Conservation (phyloP, 208 protist genomes). For the Leptomonas pyrrhocoris region DNA sequence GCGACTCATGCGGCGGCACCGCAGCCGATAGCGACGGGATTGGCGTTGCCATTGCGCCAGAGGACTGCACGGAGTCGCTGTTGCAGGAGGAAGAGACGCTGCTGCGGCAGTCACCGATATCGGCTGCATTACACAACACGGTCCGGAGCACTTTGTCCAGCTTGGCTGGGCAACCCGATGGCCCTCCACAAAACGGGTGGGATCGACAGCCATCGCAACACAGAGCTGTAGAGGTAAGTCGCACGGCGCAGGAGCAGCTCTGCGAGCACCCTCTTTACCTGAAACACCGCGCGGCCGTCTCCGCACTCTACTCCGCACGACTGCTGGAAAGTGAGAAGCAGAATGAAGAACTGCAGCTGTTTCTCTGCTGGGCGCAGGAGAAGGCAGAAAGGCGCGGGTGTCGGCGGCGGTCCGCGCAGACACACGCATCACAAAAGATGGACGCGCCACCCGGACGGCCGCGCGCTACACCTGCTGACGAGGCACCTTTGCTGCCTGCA, state of each 20-base stretch:
- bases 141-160: background rate
- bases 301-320: constrained; percentile 10
- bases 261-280: constrained; percentile 14
- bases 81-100: background rate
- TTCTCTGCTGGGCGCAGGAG: constrained; percentile 35
- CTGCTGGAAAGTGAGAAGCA: constrained; percentile 20
- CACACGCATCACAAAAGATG: background rate
- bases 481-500: background rate
- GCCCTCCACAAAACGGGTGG: background rate
- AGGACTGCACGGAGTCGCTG: background rate
- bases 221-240: too few relatives aligned
- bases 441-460: too few relatives aligned
- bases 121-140: background rate
- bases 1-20: background rate
- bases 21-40: background rate
- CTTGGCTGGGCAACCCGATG: background rate
- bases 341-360: constrained; percentile 28
- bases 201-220: background rate
- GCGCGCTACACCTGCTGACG: background rate
- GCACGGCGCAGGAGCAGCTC: background rate
- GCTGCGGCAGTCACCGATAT: background rate
- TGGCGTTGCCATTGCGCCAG: background rate
- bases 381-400: constrained; percentile 7
- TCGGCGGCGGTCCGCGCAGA: background rate
- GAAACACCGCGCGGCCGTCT: constrained; percentile 24